Conservation (phyloP, 2,329 filamentous ascomycete genomes). For the Ophidiomyces ophidiicola region DNA sequence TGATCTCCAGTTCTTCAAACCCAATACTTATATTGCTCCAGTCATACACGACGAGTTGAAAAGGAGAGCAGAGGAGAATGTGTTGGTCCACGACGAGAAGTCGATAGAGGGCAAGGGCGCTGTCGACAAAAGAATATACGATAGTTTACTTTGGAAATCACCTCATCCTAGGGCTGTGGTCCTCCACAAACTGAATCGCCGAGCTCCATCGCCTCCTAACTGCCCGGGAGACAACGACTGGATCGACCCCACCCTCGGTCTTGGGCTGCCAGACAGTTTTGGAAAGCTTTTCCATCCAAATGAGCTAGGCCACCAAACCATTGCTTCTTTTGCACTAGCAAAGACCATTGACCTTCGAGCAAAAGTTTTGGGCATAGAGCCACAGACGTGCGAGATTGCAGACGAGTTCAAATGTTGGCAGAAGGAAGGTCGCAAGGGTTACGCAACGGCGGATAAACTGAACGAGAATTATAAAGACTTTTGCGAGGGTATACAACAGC, state of each 20-base stretch:
- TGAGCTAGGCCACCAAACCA: conserved; percentile 14
- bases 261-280: conserved; percentile 22
- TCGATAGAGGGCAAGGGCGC: conserved; percentile 7
- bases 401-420: conserved; percentile 22
- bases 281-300: conserved; percentile 28
- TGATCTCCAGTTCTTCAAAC: conserved; percentile 27
- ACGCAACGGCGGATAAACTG: conserved; percentile 14
- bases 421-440: conserved; percentile 18
- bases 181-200: conserved; percentile 16
- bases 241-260: conserved; percentile 15
- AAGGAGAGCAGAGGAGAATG: too few relatives aligned
- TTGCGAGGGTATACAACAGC: conserved; percentile 18
- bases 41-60: too few relatives aligned
- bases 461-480: conserved; percentile 22
- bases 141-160: conserved; percentile 20
- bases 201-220: conserved; percentile 18
- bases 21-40: conserved; percentile 16
- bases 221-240: conserved; percentile 23
- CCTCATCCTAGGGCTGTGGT: conserved; percentile 17
- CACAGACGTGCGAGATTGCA: conserved; percentile 12
- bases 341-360: conserved; percentile 18
- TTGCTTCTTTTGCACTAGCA: conserved; percentile 20
- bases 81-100: too few relatives aligned
- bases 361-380: conserved; percentile 15
- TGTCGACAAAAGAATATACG: conserved; percentile 16